phyloP scores from a whole-genome alignment of 2,329 filamentous ascomycete species.

The Ophiostoma sp. region DNA sequence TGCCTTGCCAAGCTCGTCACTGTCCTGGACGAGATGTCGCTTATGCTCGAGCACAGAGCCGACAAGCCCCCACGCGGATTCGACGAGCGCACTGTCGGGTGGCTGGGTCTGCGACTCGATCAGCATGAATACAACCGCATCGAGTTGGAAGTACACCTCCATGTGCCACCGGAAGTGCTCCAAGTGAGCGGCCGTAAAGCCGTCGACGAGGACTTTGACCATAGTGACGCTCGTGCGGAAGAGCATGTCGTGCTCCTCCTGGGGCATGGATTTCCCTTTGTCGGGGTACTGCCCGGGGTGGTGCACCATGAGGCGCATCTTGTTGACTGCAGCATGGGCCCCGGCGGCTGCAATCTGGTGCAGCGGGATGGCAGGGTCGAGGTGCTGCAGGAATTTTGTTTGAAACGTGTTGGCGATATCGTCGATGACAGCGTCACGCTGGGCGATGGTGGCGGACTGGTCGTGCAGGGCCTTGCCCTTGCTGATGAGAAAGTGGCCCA shows the following conservation, averaged over 20 bases:
- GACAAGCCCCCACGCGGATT: background rate
- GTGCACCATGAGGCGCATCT: constrained; percentile 29
- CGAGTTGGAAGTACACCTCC: background rate
- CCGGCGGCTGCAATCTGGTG: constrained; percentile 29
- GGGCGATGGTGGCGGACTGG: constrained; percentile 31
- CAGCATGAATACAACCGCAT: background rate
- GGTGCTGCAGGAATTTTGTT: background rate
- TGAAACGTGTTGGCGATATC: background rate
- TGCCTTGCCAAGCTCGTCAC: background rate
- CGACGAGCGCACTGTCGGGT: background rate
- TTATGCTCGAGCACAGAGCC: background rate
- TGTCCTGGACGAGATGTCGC: background rate
- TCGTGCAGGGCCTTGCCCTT: constrained; percentile 30
- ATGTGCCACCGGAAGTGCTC: background rate
- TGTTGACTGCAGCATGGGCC: constrained; percentile 26
- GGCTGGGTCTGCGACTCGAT: constrained; percentile 2
- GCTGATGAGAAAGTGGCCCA: constrained; percentile 38
- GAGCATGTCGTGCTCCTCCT: background rate
- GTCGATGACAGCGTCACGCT: background rate
- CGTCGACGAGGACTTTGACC: background rate
- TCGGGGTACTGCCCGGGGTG: constrained; percentile 27
- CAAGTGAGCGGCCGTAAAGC: background rate
- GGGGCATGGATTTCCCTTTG: background rate
- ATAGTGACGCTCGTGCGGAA: background rate
- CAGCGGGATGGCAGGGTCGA: constrained; percentile 32